Conservation (phyloP, 495 filamentous ascomycete species). For the Penicillium arizonense region DNA sequence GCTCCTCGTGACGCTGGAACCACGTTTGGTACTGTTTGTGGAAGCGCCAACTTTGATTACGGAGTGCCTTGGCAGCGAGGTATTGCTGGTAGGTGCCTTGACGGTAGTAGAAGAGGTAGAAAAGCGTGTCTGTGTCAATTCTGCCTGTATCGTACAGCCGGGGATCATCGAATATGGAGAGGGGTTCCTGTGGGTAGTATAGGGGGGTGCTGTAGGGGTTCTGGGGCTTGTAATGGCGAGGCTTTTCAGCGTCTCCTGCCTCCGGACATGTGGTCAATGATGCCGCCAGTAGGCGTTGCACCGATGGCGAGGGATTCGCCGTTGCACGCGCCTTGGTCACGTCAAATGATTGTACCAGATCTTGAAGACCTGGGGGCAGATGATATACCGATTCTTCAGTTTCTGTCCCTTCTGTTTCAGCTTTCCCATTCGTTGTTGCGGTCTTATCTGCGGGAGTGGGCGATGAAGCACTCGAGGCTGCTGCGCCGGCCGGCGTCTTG, state of each 20-base stretch:
- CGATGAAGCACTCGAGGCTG: slow-evolving; percentile 13
- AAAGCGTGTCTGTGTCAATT: slow-evolving; percentile 94
- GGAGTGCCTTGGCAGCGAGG: slow-evolving; percentile 91
- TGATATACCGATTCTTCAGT: slow-evolving; percentile 84
- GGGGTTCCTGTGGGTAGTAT: slow-evolving; percentile 89
- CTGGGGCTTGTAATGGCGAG: slow-evolving; percentile 79
- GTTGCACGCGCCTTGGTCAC: slow-evolving; percentile 66
- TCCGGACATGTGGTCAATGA: slow-evolving; percentile 73
- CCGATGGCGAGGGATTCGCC: slow-evolving; percentile 56
- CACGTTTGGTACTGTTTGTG: slow-evolving; percentile 99
- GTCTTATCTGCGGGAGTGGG: slow-evolving; percentile 23
- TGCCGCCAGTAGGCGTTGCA: slow-evolving; percentile 66
- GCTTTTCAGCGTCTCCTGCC: slow-evolving; percentile 73
- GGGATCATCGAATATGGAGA: slow-evolving; percentile 87
- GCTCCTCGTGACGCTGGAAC: slow-evolving; percentile 98
- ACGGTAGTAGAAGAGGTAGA: slow-evolving; percentile 98
- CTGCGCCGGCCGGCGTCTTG: slow-evolving; percentile 42
- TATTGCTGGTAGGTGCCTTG: slow-evolving; percentile 96
- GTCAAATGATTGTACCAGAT: slow-evolving; percentile 88
- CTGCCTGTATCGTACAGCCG: slow-evolving; percentile 69
- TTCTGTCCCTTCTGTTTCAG: slow-evolving; percentile 32
- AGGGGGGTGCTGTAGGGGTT: slow-evolving; percentile 73
- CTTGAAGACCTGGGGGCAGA: slow-evolving; percentile 84
- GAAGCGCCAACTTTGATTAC: slow-evolving; percentile 97
- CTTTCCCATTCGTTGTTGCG: slow-evolving; percentile 32